Evolutionary conservation across 129 eudicot genomes (phyloP), one percentile per base, ranked within the genome.

Genomic region (Heracleum sosnowskyi): DNA sequence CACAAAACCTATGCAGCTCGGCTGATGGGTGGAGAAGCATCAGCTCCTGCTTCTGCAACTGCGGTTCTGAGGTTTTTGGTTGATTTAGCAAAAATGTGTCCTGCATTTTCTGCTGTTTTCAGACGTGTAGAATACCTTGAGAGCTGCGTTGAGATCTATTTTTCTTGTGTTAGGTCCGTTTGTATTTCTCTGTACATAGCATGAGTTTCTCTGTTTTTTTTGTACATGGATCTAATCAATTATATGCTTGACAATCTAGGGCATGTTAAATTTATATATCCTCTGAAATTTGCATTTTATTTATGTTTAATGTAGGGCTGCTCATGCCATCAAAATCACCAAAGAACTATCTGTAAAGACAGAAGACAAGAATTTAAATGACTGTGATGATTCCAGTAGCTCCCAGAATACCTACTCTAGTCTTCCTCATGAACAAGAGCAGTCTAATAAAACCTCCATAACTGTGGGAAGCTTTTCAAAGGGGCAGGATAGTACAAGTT

Each of bases 1-100:
- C 99, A 96, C 81, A 96, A 92, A 81, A 96, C 99, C 26, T 96
- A 96, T 87, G 99, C 99, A 26, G 99, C 99, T 29, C 94, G 99
- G 62, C 85, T 96, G 80, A 96, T 96, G 99, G 97, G 99, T 35
- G 99, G 99, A 77, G 97, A 92, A 71, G 97, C 97, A 45, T 80
- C 95, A 8, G 97, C 99, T 76, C 99, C 99, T 77, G 90, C 96
- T 69, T 91, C 99, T 73, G 97, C 99, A 39, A 92, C 99, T 66
- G 89, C 99, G 8, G 93, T 96, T 74, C 91, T 96, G 41, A 84
- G 99, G 80, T 96, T 96, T 82, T 89, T 96, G 97, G 97, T 96
- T 75, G 99, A 96, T 83, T 89, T 96, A 63, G 97, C 93, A 33
- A 96, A 96, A 83, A 96, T 87, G 93, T 92, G 91, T 84, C 92